These are phyloP conservation scores for Phytophthora cactorum DNA, from an alignment of 352 stramenopile genomes.

Conservation along the genomic window DNA sequence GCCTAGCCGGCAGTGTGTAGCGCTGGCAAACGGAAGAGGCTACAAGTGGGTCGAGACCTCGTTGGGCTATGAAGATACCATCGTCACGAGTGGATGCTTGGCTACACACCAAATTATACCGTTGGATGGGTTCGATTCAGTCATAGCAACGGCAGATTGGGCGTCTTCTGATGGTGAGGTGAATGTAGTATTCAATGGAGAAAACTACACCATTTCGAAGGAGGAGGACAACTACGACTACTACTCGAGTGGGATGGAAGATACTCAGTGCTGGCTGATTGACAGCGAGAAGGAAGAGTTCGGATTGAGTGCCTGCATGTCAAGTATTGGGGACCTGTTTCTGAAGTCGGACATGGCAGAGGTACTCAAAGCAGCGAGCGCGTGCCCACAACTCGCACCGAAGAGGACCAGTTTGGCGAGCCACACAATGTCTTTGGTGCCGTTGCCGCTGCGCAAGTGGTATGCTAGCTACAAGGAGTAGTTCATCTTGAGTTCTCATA, in stretches of 20 bases:
- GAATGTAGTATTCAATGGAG: constrained; percentile 17
- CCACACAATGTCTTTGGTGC: constrained; percentile 12
- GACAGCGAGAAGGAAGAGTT: constrained; percentile 21
- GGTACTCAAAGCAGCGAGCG: constrained; percentile 18
- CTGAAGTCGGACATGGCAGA: constrained; percentile 16
- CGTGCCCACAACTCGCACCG: constrained; percentile 26
- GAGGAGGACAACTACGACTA: constrained; percentile 6
- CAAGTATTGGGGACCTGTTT: background rate
- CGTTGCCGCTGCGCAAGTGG: constrained; percentile 39
- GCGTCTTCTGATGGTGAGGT: constrained; percentile 11
- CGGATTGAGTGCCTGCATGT: constrained; percentile 16
- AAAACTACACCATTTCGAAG: constrained; percentile 26
- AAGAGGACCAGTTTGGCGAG: background rate
- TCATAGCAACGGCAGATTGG: constrained; percentile 30
- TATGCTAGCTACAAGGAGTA: constrained; percentile 36
- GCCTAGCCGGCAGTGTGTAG: constrained; percentile 26
- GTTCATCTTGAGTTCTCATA: background rate
- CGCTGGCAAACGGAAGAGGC: constrained; percentile 24
- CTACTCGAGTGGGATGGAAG: constrained; percentile 4
- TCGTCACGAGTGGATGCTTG: constrained; percentile 29
- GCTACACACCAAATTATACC: constrained; percentile 1
- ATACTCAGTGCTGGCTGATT: constrained; percentile 29
- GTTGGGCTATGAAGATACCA: constrained; percentile 20
- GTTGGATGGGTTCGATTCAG: constrained; percentile 19
- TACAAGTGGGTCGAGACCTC: constrained; percentile 34